Conservation (phyloP, 352 stramenopile genomes). For the Phytophthora sansomeana region DNA sequence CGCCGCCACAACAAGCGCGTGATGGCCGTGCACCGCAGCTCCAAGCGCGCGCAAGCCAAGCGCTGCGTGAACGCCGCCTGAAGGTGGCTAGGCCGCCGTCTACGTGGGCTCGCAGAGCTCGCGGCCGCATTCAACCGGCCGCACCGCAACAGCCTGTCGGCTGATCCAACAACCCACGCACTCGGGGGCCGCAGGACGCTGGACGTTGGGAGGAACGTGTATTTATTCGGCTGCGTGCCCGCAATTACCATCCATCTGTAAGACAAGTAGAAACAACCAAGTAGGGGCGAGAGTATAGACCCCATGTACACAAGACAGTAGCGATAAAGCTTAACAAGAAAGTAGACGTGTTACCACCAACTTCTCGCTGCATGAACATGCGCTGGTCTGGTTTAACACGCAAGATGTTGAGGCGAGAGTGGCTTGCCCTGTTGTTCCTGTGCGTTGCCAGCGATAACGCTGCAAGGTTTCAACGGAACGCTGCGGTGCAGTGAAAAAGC, state of each 20-base stretch:
- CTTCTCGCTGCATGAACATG: neutral
- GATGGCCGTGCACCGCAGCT: constrained; percentile 44
- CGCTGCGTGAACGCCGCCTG: constrained; percentile 35
- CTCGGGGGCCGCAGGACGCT: constrained; percentile 29
- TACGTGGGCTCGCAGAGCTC: constrained; percentile 30
- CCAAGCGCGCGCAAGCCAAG: constrained; percentile 35
- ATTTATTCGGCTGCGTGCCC: constrained; percentile 48
- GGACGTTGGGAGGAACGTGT: constrained; percentile 35
- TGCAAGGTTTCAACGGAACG: neutral
- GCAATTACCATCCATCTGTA: constrained; percentile 39
- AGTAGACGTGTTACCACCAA: constrained; percentile 14
- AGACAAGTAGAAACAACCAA: constrained; percentile 21
- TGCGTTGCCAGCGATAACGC: too few relatives aligned
- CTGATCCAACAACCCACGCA: constrained; percentile 31
- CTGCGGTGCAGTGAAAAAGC: neutral
- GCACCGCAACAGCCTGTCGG: constrained; percentile 39
- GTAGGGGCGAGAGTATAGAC: constrained; percentile 26
- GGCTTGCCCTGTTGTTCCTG: neutral
- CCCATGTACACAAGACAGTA: constrained; percentile 21
- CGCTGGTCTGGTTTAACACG: neutral
- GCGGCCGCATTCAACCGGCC: constrained; percentile 27
- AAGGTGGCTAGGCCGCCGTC: constrained; percentile 48
- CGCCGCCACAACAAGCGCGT: constrained; percentile 54
- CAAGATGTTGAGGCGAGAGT: neutral
- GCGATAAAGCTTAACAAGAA: constrained; percentile 17